Evolutionary conservation across 176 grass and related monocot species (phyloP).

Genomic region (Luzula sylvatica): DNA sequence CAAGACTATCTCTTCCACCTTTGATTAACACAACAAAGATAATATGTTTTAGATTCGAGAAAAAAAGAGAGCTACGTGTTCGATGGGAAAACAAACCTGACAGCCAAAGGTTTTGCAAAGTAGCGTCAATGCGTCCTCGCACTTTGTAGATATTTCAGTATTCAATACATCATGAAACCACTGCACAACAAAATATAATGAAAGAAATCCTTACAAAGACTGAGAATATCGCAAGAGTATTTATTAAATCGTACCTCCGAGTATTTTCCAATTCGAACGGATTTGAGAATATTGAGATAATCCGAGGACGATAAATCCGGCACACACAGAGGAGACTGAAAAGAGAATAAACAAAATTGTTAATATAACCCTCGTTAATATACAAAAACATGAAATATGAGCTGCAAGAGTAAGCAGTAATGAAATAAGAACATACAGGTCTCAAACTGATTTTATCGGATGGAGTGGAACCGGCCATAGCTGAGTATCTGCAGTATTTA

Average conservation of each 20-base stretch:
- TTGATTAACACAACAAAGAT: constrained; percentile 29
- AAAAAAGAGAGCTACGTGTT: too few relatives aligned
- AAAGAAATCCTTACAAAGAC: not conserved
- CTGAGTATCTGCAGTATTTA: constrained; percentile 63
- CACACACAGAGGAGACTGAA: constrained; percentile 63
- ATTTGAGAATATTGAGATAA: constrained; percentile 48
- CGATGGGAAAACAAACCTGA: constrained; percentile 30
- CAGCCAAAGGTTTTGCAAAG: constrained; percentile 56
- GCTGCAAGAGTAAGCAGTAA: too few relatives aligned
- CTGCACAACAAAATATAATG: constrained; percentile 46
- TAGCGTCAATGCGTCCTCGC: constrained; percentile 73
- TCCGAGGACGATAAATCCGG: constrained; percentile 63
- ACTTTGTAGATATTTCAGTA: constrained; percentile 72
- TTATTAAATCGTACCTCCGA: constrained; percentile 43
- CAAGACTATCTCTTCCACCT: constrained; percentile 90
- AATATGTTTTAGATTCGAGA: too few relatives aligned
- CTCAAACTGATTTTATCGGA: constrained; percentile 50
- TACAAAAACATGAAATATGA: not conserved
- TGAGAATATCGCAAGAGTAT: not conserved
- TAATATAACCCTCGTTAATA: too few relatives aligned
- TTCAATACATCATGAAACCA: constrained; percentile 98
- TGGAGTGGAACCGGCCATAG: constrained; percentile 55
- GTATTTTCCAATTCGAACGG: constrained; percentile 87
- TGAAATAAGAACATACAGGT: constrained; percentile 48
- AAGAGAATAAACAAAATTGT: constrained; percentile 7